A percentile compares a stretch with the other conserved stretches of the same genome.
phyloP scores from a whole-genome alignment of 768 basidiomycete genomes.

The Pulveroboletus sp. region DNA sequence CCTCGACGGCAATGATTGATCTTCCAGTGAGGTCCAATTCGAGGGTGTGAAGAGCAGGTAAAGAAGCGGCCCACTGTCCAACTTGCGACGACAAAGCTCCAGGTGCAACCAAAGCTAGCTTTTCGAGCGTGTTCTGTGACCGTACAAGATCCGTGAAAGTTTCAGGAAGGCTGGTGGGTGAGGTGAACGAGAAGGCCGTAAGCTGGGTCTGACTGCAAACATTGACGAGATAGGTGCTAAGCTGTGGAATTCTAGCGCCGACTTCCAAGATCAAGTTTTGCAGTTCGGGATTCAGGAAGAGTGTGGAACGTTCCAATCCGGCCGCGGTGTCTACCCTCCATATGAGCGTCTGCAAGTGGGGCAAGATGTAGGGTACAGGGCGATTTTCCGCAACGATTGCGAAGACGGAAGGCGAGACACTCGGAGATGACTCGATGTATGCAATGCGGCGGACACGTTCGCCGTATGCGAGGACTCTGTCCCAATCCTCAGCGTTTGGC shows the following conservation, averaged over 20 bases:
- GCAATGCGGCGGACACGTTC: slow-evolving; percentile 65
- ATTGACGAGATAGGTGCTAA: slow-evolving; percentile 61
- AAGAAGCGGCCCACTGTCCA: slow-evolving; percentile 70
- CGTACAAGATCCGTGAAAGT: slow-evolving; percentile 64
- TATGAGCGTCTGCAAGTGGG: slow-evolving; percentile 62
- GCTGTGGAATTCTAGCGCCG: slow-evolving; percentile 52
- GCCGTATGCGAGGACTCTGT: slow-evolving; percentile 60
- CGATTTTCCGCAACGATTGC: slow-evolving; percentile 62
- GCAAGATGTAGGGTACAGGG: slow-evolving; percentile 63
- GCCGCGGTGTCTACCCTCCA: slow-evolving; percentile 71
- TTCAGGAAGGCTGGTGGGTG: slow-evolving; percentile 68
- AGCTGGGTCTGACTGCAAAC: slow-evolving; percentile 63
- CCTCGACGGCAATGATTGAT: slow-evolving; percentile 68
- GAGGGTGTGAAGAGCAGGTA: slow-evolving; percentile 59
- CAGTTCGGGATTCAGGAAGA: slow-evolving; percentile 67
- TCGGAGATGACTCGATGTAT: slow-evolving; percentile 67
- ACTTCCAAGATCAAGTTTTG: slow-evolving; percentile 62
- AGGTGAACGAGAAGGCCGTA: slow-evolving; percentile 66
- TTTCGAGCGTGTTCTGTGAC: slow-evolving; percentile 59
- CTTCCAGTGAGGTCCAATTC: slow-evolving; percentile 72
- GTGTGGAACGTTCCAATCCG: slow-evolving; percentile 59
- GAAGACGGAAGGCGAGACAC: slow-evolving; percentile 64
- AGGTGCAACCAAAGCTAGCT: slow-evolving; percentile 64
- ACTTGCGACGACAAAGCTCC: slow-evolving; percentile 68
- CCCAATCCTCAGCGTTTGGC: slow-evolving; percentile 72